Evolutionary conservation across 495 filamentous ascomycete genomes (phyloP), one percentile per base, ranked within the genome.

Genomic region (Haplographium delicatum): DNA sequence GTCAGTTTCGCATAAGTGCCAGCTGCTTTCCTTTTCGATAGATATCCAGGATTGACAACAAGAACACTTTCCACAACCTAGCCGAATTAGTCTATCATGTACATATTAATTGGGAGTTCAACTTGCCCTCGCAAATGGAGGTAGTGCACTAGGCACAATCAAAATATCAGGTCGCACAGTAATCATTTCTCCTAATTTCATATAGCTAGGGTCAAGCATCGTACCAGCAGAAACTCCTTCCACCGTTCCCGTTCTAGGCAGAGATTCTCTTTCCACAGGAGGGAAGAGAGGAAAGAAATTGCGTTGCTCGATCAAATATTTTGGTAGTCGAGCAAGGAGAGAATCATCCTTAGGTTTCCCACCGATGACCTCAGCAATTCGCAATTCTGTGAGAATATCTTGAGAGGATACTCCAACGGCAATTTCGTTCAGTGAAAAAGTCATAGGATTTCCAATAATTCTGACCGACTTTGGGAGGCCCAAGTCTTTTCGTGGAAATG

Each of bases 251-350:
- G 70, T 75, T 63, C 81, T 86, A 3, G 85, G 84, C 50, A 91
- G 63, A 43, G 69, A 74, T 47, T 75, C 72, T 35, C 89, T 75
- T 31, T 81, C 79, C 20, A 76, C 72, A 0, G 91, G 83, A 24
- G 93, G 93, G 56, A 87, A 96, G 10, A 97, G 62, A 10, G 93
- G 93, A 61, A 86, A 89, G 65, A 87, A 96, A 66, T 91, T 88
- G 2, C 89, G 73, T 67, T 98, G 93, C 62, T 91, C 83, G 47
- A 97, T 76, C 24, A 98, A 64, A 57, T 89, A 81, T 35, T 80
- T 78, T 3, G 84, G 76, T 15, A 86, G 62, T 23, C 93, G 65
- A 4, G 82, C 80, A 30, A 94, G 72, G 18, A 86, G 43, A 5
- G 37, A 37, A 5, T 52, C 42, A 34, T 83, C 76, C 6, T 64